Evolutionary conservation across 371 early-diverging fungal species (phyloP).

Genomic region (Mucor lusitanicus): DNA sequence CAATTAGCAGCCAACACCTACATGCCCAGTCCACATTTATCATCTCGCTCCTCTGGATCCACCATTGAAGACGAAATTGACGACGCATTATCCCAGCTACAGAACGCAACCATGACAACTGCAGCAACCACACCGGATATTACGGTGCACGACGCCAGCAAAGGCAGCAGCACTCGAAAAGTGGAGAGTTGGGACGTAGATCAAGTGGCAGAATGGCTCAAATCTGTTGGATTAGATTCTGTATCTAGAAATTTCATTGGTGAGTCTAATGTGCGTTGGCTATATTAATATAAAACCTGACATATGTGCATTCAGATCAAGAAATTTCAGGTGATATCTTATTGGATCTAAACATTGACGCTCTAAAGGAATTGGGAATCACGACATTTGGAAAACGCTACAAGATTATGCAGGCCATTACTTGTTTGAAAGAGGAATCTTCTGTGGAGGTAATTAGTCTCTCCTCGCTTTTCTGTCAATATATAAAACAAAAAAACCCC

Average conservation of each 20-base stretch:
- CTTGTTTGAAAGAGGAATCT: slow-evolving; percentile 42
- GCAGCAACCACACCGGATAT: neutral
- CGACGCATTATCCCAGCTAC: slow-evolving; percentile 27
- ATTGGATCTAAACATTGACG: slow-evolving; percentile 61
- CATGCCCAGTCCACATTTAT: slow-evolving; percentile 20
- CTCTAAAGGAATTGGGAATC: slow-evolving; percentile 73
- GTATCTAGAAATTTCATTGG: slow-evolving; percentile 63
- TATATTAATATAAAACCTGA: neutral
- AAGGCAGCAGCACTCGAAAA: neutral
- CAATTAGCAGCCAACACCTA: slow-evolving; percentile 1
- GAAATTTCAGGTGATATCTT: slow-evolving; percentile 76
- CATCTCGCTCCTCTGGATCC: slow-evolving; percentile 20
- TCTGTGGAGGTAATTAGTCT: neutral
- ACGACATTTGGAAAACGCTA: slow-evolving; percentile 69
- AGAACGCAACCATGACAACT: neutral
- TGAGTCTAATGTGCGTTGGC: slow-evolving; percentile 6
- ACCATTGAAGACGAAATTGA: slow-evolving; percentile 38
- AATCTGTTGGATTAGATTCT: slow-evolving; percentile 56
- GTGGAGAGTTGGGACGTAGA: slow-evolving; percentile 43
- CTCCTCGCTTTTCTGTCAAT: neutral
- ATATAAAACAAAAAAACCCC: neutral
- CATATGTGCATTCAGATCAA: slow-evolving; percentile 44
- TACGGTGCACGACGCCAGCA: neutral
- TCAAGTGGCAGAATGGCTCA: slow-evolving; percentile 50
- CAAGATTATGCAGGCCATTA: slow-evolving; percentile 72